Evolutionary conservation across 75 land plant species (phyloP).

Genomic region (Isoetes taiwanensis): DNA sequence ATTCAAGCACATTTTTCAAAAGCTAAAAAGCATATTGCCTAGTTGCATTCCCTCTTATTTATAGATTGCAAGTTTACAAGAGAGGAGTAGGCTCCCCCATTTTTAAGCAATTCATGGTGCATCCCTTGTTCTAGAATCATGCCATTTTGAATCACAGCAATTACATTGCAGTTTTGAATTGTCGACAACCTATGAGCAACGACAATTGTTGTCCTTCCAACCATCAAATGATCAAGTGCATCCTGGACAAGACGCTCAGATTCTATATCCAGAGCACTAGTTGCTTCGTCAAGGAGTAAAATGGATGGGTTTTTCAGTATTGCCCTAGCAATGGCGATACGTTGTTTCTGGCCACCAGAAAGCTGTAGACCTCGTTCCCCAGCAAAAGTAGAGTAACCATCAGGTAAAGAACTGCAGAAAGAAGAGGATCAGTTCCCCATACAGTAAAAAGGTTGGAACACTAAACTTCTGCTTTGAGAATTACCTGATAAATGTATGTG

Average conservation of each 20-base stretch:
- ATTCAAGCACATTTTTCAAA: too few species aligned
- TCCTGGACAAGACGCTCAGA: slow-evolving; percentile 91
- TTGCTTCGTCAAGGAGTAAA: slow-evolving; percentile 93
- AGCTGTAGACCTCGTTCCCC: slow-evolving; percentile 65
- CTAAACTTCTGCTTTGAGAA: too few species aligned
- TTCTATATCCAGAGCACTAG: slow-evolving; percentile 92
- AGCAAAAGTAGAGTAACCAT: slow-evolving; percentile 22
- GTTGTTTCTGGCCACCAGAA: slow-evolving; percentile 86
- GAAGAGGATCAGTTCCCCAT: not conserved
- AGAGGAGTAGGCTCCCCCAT: slow-evolving; percentile 5
- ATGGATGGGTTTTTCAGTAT: slow-evolving; percentile 92
- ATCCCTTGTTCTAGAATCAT: slow-evolving; percentile 1
- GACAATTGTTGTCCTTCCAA: slow-evolving; percentile 85
- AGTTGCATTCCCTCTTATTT: too few species aligned
- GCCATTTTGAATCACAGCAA: slow-evolving; percentile 38
- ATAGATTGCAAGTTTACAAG: slow-evolving; percentile 10
- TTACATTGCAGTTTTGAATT: slow-evolving; percentile 87
- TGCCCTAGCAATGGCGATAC: slow-evolving; percentile 90
- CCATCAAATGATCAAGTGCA: slow-evolving; percentile 91
- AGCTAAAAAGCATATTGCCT: too few species aligned
- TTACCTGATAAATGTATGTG: slow-evolving; percentile 2
- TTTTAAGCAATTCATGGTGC: not conserved
- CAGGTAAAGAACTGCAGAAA: slow-evolving; percentile 7
- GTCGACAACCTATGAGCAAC: slow-evolving; percentile 88
- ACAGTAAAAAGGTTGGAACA: too few species aligned